phyloP scores from a whole-genome alignment of 306 rosid genomes.

The Urtica urens region DNA sequence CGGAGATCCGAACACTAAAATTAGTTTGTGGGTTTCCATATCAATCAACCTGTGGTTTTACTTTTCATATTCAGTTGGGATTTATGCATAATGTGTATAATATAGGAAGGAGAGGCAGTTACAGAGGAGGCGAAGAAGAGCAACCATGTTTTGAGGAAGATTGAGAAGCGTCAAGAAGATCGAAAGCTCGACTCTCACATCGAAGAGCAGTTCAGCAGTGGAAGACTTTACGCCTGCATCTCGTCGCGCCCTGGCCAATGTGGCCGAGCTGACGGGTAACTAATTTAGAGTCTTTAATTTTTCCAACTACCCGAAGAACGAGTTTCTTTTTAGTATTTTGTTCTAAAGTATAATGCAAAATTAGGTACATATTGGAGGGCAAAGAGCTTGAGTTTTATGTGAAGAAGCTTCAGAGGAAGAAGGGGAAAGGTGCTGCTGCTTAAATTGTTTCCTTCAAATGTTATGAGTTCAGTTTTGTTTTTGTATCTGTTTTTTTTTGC shows the following conservation, averaged over 20 bases:
- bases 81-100: no score
- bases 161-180: constrained; percentile 31
- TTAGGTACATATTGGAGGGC: constrained; percentile 62
- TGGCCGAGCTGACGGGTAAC: constrained; percentile 38
- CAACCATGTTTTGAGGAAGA: constrained; percentile 26
- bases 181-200: constrained; percentile 24
- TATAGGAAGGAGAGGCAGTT: constrained; percentile 30
- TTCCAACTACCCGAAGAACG: no score
- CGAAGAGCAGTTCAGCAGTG: constrained; percentile 34
- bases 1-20: no score
- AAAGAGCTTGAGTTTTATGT: constrained; percentile 63
- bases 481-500: no score
- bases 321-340: no score
- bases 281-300: no score
- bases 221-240: constrained; percentile 31
- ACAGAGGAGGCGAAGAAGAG: constrained; percentile 31
- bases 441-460: no score
- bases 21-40: no score
- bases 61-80: no score
- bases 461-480: no score
- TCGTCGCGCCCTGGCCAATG: constrained; percentile 41
- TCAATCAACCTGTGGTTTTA: no score
- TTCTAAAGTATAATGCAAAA: no score
- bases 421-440: constrained; percentile 47
- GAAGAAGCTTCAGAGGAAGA: constrained; percentile 67